Conservation (phyloP, 1,284 basidiomycete genomes). For the Tylopilus orsonianus region DNA sequence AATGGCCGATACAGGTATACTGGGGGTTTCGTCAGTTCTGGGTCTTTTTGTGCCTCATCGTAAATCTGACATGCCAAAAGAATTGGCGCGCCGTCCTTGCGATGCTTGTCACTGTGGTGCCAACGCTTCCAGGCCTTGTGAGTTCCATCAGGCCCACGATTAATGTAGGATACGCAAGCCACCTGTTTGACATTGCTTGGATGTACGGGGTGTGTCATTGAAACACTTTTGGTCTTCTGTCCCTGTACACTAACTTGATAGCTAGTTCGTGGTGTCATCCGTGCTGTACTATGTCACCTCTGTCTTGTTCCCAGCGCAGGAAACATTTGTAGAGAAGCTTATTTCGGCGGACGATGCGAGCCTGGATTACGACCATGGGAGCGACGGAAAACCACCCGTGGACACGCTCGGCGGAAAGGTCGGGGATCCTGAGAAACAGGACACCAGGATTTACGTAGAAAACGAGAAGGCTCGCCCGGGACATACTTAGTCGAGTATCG, state of each 20-base stretch:
- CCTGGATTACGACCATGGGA: constrained; percentile 1
- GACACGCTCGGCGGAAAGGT: not conserved
- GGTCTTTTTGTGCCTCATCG: not conserved
- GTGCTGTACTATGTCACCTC: constrained; percentile 55
- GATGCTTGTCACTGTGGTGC: constrained; percentile 56
- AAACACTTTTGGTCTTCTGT: not conserved
- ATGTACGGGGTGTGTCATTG: constrained; percentile 60
- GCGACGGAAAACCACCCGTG: not conserved
- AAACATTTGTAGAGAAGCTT: constrained; percentile 54
- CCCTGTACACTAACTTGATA: constrained; percentile 17
- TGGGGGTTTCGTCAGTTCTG: constrained; percentile 55
- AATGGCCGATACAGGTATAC: constrained; percentile 65
- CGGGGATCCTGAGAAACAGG: constrained; percentile 11
- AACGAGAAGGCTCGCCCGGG: not conserved
- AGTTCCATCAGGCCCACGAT: constrained; percentile 62
- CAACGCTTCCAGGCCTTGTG: constrained; percentile 71
- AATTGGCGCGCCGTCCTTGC: constrained; percentile 74
- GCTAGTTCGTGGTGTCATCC: constrained; percentile 42
- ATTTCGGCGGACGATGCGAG: constrained; percentile 34
- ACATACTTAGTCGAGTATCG: not conserved
- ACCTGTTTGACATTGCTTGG: constrained; percentile 70
- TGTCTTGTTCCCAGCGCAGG: constrained; percentile 54
- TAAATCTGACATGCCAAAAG: constrained; percentile 36
- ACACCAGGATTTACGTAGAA: not conserved
- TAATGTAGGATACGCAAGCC: constrained; percentile 48